phyloP scores from a whole-genome alignment of 345 rosid species.

The Eucalyptus polyanthemos region DNA sequence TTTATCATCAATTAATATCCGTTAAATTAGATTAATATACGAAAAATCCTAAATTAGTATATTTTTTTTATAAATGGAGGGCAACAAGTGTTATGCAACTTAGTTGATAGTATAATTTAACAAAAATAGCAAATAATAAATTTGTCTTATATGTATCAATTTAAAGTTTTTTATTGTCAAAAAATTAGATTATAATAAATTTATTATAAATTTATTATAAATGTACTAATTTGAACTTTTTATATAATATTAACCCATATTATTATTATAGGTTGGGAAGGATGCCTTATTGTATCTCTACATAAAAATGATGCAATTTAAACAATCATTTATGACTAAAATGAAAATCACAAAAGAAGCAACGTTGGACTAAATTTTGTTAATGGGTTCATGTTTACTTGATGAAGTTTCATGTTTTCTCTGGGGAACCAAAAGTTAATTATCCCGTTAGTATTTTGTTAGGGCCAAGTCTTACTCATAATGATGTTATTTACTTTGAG shows the following conservation, averaged over 20 bases:
- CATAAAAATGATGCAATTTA: background rate
- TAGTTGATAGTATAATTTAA: no score
- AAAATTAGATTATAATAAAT: no score
- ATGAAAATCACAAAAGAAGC: background rate
- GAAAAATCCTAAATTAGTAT: rapidly evolving
- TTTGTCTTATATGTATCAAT: rapidly evolving
- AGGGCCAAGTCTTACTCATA: no score
- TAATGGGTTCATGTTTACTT: background rate
- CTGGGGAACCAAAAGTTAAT: background rate
- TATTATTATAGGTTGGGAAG: background rate
- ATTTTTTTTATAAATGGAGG: no score
- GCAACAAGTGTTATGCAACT: no score
- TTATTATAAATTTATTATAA: rapidly evolving
- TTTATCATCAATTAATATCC: no score
- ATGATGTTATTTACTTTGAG: no score
- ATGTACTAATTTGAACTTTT: rapidly evolving
- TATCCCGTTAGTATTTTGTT: background rate
- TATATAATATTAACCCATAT: no score
- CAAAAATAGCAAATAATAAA: no score
- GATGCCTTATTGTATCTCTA: background rate
- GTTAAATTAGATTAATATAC: rapidly evolving
- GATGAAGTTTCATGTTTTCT: no score
- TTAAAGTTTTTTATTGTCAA: rapidly evolving
- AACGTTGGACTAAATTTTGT: background rate
- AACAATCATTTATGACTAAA: background rate